Conservation (phyloP, 192 early-diverging fungal species). For the Piromyces sp. region DNA sequence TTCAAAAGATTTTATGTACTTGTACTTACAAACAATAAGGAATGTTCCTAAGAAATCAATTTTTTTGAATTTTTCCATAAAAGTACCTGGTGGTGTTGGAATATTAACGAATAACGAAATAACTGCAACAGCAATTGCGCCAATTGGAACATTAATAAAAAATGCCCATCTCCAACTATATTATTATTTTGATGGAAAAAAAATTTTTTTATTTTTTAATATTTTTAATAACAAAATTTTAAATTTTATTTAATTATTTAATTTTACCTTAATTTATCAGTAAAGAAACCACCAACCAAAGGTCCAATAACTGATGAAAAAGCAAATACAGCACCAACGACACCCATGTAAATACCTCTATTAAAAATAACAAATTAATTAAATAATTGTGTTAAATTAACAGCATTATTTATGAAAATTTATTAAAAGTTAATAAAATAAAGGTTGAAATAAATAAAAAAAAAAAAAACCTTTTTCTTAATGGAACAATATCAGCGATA, state of each 20-base stretch:
- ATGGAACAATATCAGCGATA: slow-evolving; percentile 45
- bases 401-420: no score
- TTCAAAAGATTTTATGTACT: neutral
- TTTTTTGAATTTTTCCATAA: neutral
- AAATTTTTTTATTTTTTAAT: neutral
- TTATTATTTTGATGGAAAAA: neutral
- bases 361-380: no score
- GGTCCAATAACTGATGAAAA: slow-evolving; percentile 64
- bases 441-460: no score
- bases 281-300: slow-evolving; percentile 68
- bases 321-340: slow-evolving; percentile 38
- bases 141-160: slow-evolving; percentile 38
- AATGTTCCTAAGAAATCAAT: neutral
- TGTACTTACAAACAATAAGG: neutral
- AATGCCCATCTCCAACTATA: slow-evolving; percentile 46
- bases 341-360: slow-evolving; percentile 36
- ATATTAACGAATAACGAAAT: slow-evolving; percentile 17
- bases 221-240: neutral
- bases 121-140: slow-evolving; percentile 20
- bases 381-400: no score
- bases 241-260: no score
- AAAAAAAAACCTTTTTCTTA: slow-evolving; percentile 20
- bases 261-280: slow-evolving; percentile 36
- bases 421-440: no score
- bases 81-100: slow-evolving; percentile 3